Evolutionary conservation across 768 basidiomycete genomes (phyloP), one percentile per base, ranked within the genome.

Genomic region (Boletus tomentosulus): DNA sequence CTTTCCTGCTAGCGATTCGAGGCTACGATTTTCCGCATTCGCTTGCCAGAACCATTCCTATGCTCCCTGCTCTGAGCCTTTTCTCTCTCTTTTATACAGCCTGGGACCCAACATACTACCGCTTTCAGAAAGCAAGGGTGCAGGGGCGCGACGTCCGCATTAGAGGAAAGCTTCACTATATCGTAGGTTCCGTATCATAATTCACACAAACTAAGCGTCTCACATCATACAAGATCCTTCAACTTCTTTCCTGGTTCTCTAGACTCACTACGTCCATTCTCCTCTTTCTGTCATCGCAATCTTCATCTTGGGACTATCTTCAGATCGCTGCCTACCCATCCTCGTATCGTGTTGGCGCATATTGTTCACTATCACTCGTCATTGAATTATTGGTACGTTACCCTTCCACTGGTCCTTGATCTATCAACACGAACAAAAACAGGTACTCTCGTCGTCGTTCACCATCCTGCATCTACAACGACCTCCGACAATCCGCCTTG

Each of bases 31-130:
- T 64, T 31, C 61, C 70, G 7, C 56, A 4, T 49, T 38, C 31
- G 6, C 52, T 66, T 12, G 28, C 53, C 1, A 44, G 66, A 33
- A 43, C 73, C 37, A 62, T 69, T 47, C 78, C 79, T 10, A 56
- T 66, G 5, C 71, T 86, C 48, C 84, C 88, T 3, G 28, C 75
- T 4, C 42, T 88, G 19, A 70, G 75, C 28, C 42, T 84, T 1
- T 11, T 81, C 15, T 92, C 92, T 19, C 63, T 93, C 15, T 62
- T 86, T 6, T 95, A 92, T 86, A 83, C 84, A 1, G 82, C 78
- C 2, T 96, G 93, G 93, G 85, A 96, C 65, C 92, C 91, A 12
- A 88, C 87, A 19, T 92, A 92, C 68, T 70, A 78, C 24, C 73
- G 79, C 10, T 72, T 81, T 50, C 77, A 78, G 58, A 78, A 73